Conservation (phyloP, 1,139 yeast species). For the Saccharomyces hybrid region DNA sequence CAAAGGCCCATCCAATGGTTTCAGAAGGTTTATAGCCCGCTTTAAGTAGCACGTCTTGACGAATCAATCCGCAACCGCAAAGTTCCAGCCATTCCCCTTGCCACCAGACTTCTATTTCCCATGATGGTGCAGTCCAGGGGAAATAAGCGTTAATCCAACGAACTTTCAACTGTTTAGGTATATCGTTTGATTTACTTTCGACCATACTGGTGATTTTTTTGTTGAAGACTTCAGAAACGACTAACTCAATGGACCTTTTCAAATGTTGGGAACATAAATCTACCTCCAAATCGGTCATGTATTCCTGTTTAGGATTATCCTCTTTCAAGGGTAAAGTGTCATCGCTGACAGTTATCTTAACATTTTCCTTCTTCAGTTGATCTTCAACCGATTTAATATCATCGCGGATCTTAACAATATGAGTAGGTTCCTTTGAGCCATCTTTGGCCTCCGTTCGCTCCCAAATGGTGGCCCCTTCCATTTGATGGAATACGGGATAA, state of each 20-base stretch:
- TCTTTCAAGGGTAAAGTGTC: conserved; percentile 39
- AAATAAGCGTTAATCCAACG: conserved; percentile 95
- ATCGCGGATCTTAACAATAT: conserved; percentile 27
- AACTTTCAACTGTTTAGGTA: conserved; percentile 63
- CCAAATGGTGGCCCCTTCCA: conserved; percentile 96
- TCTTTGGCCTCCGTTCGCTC: conserved; percentile 31
- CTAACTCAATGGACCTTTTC: conserved; percentile 74
- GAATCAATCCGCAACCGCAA: conserved; percentile 92
- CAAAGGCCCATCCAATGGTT: conserved; percentile 94
- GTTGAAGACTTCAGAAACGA: conserved; percentile 78
- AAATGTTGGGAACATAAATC: conserved; percentile 67
- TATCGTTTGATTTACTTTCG: conserved; percentile 41
- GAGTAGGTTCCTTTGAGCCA: conserved; percentile 12
- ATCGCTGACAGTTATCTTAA: conserved; percentile 59
- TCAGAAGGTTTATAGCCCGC: conserved; percentile 52
- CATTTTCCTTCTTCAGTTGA: conserved; percentile 45
- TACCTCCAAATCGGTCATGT: conserved; percentile 64
- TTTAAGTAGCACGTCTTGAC: conserved; percentile 64
- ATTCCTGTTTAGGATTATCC: conserved; percentile 64
- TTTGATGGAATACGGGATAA: conserved; percentile 94
- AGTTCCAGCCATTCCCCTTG: conserved; percentile 97
- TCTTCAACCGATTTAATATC: conserved; percentile 32
- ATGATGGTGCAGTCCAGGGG: conserved; percentile 98
- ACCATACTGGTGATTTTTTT: conserved; percentile 57
- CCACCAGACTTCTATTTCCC: conserved; percentile 99